A percentile compares a stretch with the other conserved stretches of the same genome.
Conservation (phyloP, 164 flowering plant genomes). For the Vitis cinerea region DNA sequence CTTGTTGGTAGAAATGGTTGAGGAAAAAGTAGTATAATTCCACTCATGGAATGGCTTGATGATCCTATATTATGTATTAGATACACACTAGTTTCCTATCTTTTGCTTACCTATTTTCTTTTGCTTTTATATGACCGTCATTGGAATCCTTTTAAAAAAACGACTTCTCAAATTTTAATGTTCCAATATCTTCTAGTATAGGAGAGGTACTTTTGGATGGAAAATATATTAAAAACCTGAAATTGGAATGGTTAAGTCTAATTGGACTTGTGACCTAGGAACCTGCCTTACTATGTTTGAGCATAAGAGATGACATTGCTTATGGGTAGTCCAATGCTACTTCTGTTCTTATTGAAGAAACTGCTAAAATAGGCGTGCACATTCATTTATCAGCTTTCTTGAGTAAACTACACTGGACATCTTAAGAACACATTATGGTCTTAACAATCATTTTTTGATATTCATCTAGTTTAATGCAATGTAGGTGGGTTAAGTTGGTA, state of each 20-base stretch:
- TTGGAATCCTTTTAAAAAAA: neutral
- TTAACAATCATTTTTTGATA: neutral
- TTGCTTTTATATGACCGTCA: neutral
- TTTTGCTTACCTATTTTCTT: neutral
- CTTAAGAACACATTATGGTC: neutral
- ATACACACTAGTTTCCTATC: too few relatives aligned
- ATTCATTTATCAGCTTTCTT: slow-evolving; percentile 91
- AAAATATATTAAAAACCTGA: slow-evolving; percentile 81
- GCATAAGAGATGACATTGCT: slow-evolving; percentile 91
- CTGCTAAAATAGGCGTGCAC: slow-evolving; percentile 96
- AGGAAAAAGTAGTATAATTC: slow-evolving; percentile 97
- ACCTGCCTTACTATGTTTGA: slow-evolving; percentile 93
- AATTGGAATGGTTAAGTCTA: slow-evolving; percentile 85
- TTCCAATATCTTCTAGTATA: slow-evolving; percentile 35
- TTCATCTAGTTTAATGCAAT: slow-evolving; percentile 13
- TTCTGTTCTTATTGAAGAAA: slow-evolving; percentile 88
- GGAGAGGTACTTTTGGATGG: slow-evolving; percentile 98
- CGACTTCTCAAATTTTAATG: neutral
- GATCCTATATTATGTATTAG: slow-evolving; percentile 90
- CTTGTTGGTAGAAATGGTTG: slow-evolving; percentile 99
- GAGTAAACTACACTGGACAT: slow-evolving; percentile 13
- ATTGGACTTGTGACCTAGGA: slow-evolving; percentile 97
- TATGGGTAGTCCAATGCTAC: slow-evolving; percentile 78
- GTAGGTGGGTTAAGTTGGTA: slow-evolving; percentile 93
- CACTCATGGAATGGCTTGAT: slow-evolving; percentile 97